Percentiles rank a stretch among this genome's conserved stretches.
phyloP scores from a whole-genome alignment of 2,329 filamentous ascomycete species.

The Boeremia exigua region DNA sequence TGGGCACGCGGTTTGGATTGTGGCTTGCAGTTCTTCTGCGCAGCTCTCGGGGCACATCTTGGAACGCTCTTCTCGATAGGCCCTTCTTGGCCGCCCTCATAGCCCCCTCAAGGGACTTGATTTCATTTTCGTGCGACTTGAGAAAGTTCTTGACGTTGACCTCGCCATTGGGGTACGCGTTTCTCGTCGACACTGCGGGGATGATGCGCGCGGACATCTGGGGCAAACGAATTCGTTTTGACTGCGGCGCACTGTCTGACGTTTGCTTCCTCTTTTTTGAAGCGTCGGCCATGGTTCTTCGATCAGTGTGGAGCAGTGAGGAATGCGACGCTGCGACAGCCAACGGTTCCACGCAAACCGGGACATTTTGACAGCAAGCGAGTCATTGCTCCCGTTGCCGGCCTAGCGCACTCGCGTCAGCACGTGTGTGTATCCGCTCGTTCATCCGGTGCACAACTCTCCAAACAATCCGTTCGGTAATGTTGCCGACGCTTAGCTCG shows the following conservation, averaged over 20 bases:
- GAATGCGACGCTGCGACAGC: slow-evolving; percentile 17
- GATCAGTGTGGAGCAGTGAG: slow-evolving; percentile 7
- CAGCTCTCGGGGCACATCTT: slow-evolving; percentile 84
- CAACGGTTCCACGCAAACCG: slow-evolving; percentile 14
- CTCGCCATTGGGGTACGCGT: slow-evolving; percentile 72
- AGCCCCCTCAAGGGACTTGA: slow-evolving; percentile 80
- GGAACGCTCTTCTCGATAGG: slow-evolving; percentile 77
- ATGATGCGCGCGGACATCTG: slow-evolving; percentile 37
- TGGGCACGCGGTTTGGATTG: slow-evolving; percentile 89
- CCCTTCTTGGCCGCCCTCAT: slow-evolving; percentile 75
- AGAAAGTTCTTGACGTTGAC: slow-evolving; percentile 86
- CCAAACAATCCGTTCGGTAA: slow-evolving; percentile 9
- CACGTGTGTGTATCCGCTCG: slow-evolving; percentile 11
- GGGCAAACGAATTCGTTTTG: slow-evolving; percentile 39
- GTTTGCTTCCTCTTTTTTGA: slow-evolving; percentile 34
- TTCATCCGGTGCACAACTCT: slow-evolving; percentile 19
- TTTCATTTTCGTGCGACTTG: slow-evolving; percentile 85
- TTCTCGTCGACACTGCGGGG: slow-evolving; percentile 38
- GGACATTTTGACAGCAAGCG: slow-evolving; percentile 13
- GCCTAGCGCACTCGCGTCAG: slow-evolving; percentile 16
- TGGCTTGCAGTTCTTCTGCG: slow-evolving; percentile 90
- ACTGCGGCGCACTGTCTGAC: slow-evolving; percentile 16
- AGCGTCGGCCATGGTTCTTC: slow-evolving; percentile 22
- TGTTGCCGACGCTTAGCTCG: slow-evolving; percentile 1
- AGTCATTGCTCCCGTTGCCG: slow-evolving; percentile 13